These are phyloP conservation scores for Berberis thunbergii DNA, from an alignment of 164 flowering plant species.

Conservation along the genomic window DNA sequence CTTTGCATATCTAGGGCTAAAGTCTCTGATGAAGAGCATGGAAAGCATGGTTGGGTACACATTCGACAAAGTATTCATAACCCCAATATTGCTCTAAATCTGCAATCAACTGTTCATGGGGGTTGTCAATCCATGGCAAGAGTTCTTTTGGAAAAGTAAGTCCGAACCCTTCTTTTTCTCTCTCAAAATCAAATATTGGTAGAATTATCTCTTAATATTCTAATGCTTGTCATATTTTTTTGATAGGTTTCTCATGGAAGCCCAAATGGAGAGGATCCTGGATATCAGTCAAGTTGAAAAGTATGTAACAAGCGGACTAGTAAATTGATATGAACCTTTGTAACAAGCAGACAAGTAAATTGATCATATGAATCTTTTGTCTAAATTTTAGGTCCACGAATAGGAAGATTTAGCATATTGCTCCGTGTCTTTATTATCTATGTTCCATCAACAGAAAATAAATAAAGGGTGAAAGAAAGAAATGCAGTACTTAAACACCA, in stretches of 20 bases:
- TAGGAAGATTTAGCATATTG: no score
- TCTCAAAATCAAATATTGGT: neutral
- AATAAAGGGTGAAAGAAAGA: no score
- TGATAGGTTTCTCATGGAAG: constrained; percentile 52
- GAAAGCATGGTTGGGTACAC: constrained; percentile 79
- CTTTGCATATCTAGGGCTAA: constrained; percentile 36
- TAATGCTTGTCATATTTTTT: neutral
- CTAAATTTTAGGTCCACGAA: no score
- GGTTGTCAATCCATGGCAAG: constrained; percentile 60
- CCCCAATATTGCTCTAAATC: constrained; percentile 79
- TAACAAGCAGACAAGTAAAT: no score
- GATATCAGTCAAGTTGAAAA: constrained; percentile 51
- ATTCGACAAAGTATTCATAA: constrained; percentile 87
- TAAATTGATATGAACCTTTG: constrained; percentile 1
- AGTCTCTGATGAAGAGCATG: constrained; percentile 49
- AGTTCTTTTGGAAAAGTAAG: constrained; percentile 48
- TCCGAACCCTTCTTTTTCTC: neutral
- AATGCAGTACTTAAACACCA: no score
- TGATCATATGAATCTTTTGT: no score
- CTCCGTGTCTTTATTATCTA: no score
- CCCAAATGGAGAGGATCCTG: constrained; percentile 44
- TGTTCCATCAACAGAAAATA: no score
- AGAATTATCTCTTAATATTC: neutral
- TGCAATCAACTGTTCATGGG: constrained; percentile 65
- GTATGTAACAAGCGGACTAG: constrained; percentile 32